phyloP scores from a whole-genome alignment of 2,329 filamentous ascomycete genomes.

The Penicillium sp. region DNA sequence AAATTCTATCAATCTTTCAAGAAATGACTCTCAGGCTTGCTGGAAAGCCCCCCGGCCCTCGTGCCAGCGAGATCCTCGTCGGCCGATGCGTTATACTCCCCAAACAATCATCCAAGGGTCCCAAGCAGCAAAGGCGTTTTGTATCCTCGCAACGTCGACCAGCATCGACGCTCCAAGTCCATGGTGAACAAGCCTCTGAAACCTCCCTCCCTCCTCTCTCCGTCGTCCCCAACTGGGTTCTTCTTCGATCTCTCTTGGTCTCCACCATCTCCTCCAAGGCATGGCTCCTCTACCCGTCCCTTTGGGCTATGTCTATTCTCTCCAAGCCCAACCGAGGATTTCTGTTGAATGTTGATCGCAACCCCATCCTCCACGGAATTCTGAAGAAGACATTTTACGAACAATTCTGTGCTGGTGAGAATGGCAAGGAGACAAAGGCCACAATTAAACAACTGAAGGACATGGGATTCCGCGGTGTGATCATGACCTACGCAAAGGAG shows the following conservation, averaged over 20 bases:
- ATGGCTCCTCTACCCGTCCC: slow-evolving; percentile 69
- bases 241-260: slow-evolving; percentile 50
- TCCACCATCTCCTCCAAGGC: slow-evolving; percentile 54
- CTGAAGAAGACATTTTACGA: slow-evolving; percentile 73
- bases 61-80: slow-evolving; percentile 12
- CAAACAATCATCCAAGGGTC: background rate
- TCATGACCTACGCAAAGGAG: slow-evolving; percentile 82
- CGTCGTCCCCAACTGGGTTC: slow-evolving; percentile 37
- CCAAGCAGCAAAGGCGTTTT: slow-evolving; percentile 4
- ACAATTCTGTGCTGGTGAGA: slow-evolving; percentile 89
- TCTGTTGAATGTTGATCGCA: slow-evolving; percentile 73
- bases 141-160: slow-evolving; percentile 12
- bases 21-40: slow-evolving; percentile 14
- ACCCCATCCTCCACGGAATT: slow-evolving; percentile 70
- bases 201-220: slow-evolving; percentile 26
- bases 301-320: slow-evolving; percentile 69
- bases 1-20: background rate
- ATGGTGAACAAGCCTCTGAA: slow-evolving; percentile 6
- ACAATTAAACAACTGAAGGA: slow-evolving; percentile 69
- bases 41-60: slow-evolving; percentile 14
- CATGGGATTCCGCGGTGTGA: slow-evolving; percentile 81
- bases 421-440: slow-evolving; percentile 64
- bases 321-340: slow-evolving; percentile 57
- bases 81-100: slow-evolving; percentile 6
- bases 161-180: slow-evolving; percentile 22